A percentile compares a stretch with the other conserved stretches of the same genome.
Evolutionary conservation across 169 alveolate genomes (phyloP).

Genomic region (Cryptosporidium canis): DNA sequence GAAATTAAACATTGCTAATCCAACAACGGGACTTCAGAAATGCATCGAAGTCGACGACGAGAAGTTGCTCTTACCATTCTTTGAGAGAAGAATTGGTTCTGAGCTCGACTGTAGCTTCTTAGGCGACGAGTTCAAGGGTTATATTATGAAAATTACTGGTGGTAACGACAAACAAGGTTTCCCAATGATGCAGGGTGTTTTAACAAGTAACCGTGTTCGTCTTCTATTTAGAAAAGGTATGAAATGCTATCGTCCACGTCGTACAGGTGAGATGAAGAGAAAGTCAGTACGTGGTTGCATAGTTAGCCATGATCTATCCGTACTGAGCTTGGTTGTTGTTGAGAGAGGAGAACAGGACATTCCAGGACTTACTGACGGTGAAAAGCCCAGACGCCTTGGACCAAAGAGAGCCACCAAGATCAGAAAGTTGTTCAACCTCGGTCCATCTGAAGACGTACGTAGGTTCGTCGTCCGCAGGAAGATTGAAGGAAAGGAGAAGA

Average conservation of each 20-base stretch:
- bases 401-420: constrained; percentile 99
- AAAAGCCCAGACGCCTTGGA: constrained; percentile 97
- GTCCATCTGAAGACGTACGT: constrained; percentile 93
- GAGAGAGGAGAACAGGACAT: constrained; percentile 98
- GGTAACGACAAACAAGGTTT: constrained; percentile 99
- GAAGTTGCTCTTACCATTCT: constrained; percentile 94
- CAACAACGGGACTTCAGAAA: constrained; percentile 95
- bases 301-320: constrained; percentile 98
- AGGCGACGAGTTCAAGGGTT: constrained; percentile 98
- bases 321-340: constrained; percentile 93
- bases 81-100: constrained; percentile 98
- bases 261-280: constrained; percentile 98
- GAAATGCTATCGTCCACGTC: constrained; percentile 97
- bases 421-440: constrained; percentile 95
- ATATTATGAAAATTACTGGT: constrained; percentile 94
- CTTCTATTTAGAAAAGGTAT: constrained; percentile 86
- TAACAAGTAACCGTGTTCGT: constrained; percentile 86
- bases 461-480: constrained; percentile 93
- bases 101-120: constrained; percentile 97
- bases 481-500: constrained; percentile 90
- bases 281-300: constrained; percentile 99
- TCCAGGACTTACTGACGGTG: constrained; percentile 96
- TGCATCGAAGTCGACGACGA: constrained; percentile 98
- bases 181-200: constrained; percentile 99
- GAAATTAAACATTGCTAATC: constrained; percentile 96